These are phyloP conservation scores for Ampelocalamus luodianensis DNA, from an alignment of 176 grass and related monocot genomes.

Conservation along the genomic window DNA sequence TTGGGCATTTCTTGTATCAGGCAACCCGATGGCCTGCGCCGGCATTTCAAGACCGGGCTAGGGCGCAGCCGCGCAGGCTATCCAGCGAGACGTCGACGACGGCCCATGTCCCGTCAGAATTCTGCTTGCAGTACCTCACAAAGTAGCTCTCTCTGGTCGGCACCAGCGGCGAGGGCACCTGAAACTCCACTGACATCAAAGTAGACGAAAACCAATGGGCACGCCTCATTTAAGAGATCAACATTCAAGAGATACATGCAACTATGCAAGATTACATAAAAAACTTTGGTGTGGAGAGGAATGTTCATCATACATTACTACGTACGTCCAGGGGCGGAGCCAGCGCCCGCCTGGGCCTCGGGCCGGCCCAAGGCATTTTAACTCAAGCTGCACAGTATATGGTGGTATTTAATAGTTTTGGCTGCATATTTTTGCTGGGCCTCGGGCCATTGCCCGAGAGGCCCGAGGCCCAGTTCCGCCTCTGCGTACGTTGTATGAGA, in stretches of 20 bases:
- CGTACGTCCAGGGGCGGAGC: too few relatives aligned
- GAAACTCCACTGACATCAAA: slow-evolving; percentile 95
- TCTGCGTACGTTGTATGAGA: too few relatives aligned
- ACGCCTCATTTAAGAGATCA: background rate
- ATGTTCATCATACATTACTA: background rate
- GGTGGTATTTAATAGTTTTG: too few relatives aligned
- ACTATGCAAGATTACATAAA: too few relatives aligned
- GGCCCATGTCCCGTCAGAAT: slow-evolving; percentile 79
- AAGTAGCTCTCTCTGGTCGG: slow-evolving; percentile 90
- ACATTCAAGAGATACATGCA: background rate
- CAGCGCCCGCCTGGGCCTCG: too few relatives aligned
- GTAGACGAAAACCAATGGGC: background rate
- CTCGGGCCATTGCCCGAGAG: too few relatives aligned
- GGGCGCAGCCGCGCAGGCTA: slow-evolving; percentile 72
- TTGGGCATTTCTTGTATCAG: slow-evolving; percentile 97
- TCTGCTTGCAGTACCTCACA: slow-evolving; percentile 97
- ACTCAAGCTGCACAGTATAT: too few relatives aligned
- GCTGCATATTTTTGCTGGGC: too few relatives aligned
- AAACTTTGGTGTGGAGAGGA: background rate
- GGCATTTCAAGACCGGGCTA: slow-evolving; percentile 56
- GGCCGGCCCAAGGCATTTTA: too few relatives aligned
- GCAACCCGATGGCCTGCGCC: slow-evolving; percentile 82
- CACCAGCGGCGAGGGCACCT: slow-evolving; percentile 92
- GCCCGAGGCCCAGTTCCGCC: too few relatives aligned
- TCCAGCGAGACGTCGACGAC: slow-evolving; percentile 95